phyloP scores from a whole-genome alignment of 2,329 filamentous ascomycete genomes.

The Alternaria ethzedia region DNA sequence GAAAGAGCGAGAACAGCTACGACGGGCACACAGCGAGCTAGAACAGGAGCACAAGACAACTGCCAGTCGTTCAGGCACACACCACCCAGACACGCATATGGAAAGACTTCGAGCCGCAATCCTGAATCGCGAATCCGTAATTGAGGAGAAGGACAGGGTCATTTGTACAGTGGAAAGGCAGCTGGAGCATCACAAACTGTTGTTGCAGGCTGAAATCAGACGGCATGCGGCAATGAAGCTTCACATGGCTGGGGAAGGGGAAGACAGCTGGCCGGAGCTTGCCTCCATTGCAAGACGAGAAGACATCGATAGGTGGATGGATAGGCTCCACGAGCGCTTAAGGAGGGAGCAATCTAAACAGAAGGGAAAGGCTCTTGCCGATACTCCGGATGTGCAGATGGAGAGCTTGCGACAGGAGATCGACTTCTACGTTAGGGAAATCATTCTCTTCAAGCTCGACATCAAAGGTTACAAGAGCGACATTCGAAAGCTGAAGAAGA shows the following conservation, averaged over 20 bases:
- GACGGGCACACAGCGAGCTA: slow-evolving; percentile 24
- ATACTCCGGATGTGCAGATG: slow-evolving; percentile 23
- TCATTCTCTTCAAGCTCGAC: slow-evolving; percentile 58
- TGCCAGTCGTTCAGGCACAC: slow-evolving; percentile 36
- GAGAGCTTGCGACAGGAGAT: slow-evolving; percentile 49
- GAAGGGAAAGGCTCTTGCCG: not conserved
- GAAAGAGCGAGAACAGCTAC: slow-evolving; percentile 24
- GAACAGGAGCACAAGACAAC: slow-evolving; percentile 32
- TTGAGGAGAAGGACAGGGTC: slow-evolving; percentile 41
- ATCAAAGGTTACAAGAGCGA: slow-evolving; percentile 54
- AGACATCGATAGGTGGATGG: slow-evolving; percentile 46
- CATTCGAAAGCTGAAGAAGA: slow-evolving; percentile 44
- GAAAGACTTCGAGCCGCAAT: slow-evolving; percentile 38
- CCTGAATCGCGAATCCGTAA: slow-evolving; percentile 39
- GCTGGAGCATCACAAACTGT: slow-evolving; percentile 48
- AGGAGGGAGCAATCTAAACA: slow-evolving; percentile 29
- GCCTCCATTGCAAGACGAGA: slow-evolving; percentile 36
- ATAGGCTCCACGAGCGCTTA: slow-evolving; percentile 41
- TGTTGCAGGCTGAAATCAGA: slow-evolving; percentile 51
- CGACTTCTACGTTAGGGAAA: slow-evolving; percentile 55
- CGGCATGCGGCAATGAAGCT: slow-evolving; percentile 42
- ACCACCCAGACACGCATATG: slow-evolving; percentile 37
- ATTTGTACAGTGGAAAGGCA: slow-evolving; percentile 42
- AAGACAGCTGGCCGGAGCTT: slow-evolving; percentile 37
- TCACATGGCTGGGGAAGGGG: slow-evolving; percentile 22